Conservation (phyloP, 345 rosid species). For the Brassica cretica region DNA sequence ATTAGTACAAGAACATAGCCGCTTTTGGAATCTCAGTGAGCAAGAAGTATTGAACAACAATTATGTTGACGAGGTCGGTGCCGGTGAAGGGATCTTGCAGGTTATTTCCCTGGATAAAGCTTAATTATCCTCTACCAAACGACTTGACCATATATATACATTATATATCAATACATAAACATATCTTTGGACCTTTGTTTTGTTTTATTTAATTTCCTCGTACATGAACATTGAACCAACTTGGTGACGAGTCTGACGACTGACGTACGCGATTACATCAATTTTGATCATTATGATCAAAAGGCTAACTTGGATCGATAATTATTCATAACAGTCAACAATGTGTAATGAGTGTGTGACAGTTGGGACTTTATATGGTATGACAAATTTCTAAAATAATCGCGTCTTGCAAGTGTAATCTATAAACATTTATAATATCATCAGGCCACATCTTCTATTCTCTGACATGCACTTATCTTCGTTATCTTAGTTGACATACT, state of each 20-base stretch:
- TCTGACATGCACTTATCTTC: background rate
- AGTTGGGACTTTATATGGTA: background rate
- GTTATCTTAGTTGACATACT: background rate
- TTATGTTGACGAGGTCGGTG: background rate
- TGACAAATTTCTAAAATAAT: background rate
- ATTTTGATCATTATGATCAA: background rate
- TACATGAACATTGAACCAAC: background rate
- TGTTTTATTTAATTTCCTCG: background rate
- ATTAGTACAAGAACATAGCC: background rate
- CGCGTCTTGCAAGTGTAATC: background rate
- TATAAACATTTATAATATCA: background rate
- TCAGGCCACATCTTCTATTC: background rate
- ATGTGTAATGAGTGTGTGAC: background rate
- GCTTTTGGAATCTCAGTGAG: background rate
- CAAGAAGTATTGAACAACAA: background rate
- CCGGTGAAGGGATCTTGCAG: background rate
- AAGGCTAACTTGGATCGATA: background rate
- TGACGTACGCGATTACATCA: background rate
- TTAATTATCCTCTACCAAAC: background rate
- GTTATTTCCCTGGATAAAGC: background rate
- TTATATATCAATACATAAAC: background rate
- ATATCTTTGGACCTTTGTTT: background rate
- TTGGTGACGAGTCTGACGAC: background rate
- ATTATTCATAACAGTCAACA: slow-evolving; percentile 3
- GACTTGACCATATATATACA: background rate